Evolutionary conservation across 495 filamentous ascomycete species (phyloP).

Genomic region (Cenococcum geophilum): DNA sequence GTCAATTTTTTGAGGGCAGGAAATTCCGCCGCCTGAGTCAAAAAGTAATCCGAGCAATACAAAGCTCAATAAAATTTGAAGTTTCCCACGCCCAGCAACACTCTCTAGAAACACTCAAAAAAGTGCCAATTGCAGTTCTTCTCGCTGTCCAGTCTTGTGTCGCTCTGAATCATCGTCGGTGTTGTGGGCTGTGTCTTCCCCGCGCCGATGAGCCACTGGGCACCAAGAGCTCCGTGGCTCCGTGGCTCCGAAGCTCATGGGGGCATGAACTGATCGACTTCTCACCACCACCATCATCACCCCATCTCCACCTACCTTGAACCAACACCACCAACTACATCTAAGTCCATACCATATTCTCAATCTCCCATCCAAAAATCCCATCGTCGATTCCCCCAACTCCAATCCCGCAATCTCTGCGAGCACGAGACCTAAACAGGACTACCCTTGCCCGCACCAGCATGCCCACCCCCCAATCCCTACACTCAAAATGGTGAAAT

Average conservation of each 20-base stretch:
- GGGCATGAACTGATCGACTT: not conserved
- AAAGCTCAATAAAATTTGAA: too few relatives aligned
- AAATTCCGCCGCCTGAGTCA: too few relatives aligned
- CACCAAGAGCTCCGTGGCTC: not conserved
- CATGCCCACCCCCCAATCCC: too few relatives aligned
- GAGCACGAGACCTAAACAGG: too few relatives aligned
- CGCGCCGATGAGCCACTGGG: not conserved
- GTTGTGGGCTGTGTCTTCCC: not conserved
- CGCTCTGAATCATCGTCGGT: constrained; percentile 1
- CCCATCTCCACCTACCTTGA: not conserved
- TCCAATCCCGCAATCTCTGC: not conserved
- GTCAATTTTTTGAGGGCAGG: too few relatives aligned
- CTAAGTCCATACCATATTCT: not conserved
- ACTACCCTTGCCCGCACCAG: too few relatives aligned
- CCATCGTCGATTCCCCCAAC: not conserved
- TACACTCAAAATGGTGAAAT: constrained; percentile 60
- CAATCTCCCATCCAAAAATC: not conserved
- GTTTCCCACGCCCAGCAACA: too few relatives aligned
- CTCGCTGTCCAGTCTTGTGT: not conserved
- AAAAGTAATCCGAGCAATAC: too few relatives aligned
- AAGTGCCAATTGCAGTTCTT: not conserved
- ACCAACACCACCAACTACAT: not conserved
- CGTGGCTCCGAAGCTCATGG: too few relatives aligned
- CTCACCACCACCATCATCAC: not conserved
- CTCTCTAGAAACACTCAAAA: not conserved